Percentiles rank a stretch among this genome's conserved stretches.
phyloP scores from a whole-genome alignment of 2,329 filamentous ascomycete species.

The Septoria petroselini region DNA sequence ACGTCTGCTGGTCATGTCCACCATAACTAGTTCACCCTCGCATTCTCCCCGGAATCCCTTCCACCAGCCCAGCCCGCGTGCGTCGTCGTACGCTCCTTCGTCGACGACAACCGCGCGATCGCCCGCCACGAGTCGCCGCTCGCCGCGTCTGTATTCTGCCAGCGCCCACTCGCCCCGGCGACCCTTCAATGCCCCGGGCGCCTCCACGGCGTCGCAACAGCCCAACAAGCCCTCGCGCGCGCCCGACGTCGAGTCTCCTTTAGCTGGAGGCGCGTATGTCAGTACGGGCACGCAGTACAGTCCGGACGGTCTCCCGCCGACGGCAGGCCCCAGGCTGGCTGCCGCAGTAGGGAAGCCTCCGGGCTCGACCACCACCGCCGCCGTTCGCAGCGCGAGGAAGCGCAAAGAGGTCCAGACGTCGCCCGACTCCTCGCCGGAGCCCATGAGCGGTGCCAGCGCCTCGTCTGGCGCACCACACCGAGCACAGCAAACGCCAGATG shows the following conservation, averaged over 20 bases:
- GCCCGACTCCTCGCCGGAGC: slow-evolving; percentile 21
- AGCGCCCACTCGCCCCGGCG: slow-evolving; percentile 15
- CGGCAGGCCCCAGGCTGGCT: slow-evolving; percentile 34
- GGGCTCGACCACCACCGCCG: slow-evolving; percentile 13
- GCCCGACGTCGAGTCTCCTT: slow-evolving; percentile 8
- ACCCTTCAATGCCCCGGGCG: slow-evolving; percentile 23
- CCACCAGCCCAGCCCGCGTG: slow-evolving; percentile 10
- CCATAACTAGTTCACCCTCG: slow-evolving; percentile 14
- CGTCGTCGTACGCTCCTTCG: slow-evolving; percentile 10
- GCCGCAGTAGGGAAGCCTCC: slow-evolving; percentile 22
- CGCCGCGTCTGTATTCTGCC: slow-evolving; percentile 10
- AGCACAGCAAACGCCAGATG: slow-evolving; percentile 18
- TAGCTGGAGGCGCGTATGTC: slow-evolving; percentile 33
- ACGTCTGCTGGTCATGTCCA: slow-evolving; percentile 15
- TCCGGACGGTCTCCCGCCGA: slow-evolving; percentile 48
- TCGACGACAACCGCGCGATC: slow-evolving; percentile 7
- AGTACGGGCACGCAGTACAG: slow-evolving; percentile 57
- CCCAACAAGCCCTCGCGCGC: slow-evolving; percentile 15
- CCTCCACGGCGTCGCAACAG: slow-evolving; percentile 13
- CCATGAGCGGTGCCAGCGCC: slow-evolving; percentile 25
- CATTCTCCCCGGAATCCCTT: slow-evolving; percentile 9
- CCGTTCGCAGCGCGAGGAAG: slow-evolving; percentile 27
- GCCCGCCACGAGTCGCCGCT: slow-evolving; percentile 10
- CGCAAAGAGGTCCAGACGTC: slow-evolving; percentile 28
- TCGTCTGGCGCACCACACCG: slow-evolving; percentile 22